Base-by-base conservation (phyloP, 331 rosid genomes). In the Arachis monticola region DNA sequence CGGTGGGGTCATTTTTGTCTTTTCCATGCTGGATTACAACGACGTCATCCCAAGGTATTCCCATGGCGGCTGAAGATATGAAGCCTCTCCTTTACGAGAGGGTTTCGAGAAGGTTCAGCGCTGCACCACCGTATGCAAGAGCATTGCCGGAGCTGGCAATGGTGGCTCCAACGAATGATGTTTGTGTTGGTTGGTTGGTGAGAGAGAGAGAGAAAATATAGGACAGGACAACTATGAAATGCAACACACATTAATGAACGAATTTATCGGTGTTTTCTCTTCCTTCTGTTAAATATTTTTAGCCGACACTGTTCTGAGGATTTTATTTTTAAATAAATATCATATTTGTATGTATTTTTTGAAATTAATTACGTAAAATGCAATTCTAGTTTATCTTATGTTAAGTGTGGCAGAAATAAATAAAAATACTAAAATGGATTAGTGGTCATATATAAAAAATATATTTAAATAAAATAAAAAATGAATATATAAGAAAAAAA, bases 11-110 rank as follows among this genome's bases (percentile, higher is more conserved):
- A 38, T 61, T 78, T 11, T 74, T 3, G 22, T 38, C 55, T 75
- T 84, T 84, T 1, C 84, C 87, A 7, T 11, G 83, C 80, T 81
- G 81, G 67, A 92, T 85, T 75, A 85, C 79, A 32, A 90, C 91
- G 75, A 80, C 72, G 70, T 92, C 94, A 72, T 90, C 96, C 77
- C 79, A 83, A 0, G 82, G 83, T 11, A 92, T 82, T 17, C 94
- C 97, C 96, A 90, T 92, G 6, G 13, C 78, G 59, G 3, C 17
- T 17, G 14, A 4, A 17, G 30, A 63, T 69, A 2, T 8, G 48
- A 51, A 48, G 53, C 53, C 53, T 5, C 53, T 48, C 41, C 41
- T 38, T 38, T 38, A 38, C 4, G 13, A 47, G 0, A 30, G 17
- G 8, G 14, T 50, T 8, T 55, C 14, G 5, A 47, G 31, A 4